These are phyloP conservation scores for Colletotrichum sp. DNA, from an alignment of 2,329 filamentous ascomycete genomes.

Conservation along the genomic window DNA sequence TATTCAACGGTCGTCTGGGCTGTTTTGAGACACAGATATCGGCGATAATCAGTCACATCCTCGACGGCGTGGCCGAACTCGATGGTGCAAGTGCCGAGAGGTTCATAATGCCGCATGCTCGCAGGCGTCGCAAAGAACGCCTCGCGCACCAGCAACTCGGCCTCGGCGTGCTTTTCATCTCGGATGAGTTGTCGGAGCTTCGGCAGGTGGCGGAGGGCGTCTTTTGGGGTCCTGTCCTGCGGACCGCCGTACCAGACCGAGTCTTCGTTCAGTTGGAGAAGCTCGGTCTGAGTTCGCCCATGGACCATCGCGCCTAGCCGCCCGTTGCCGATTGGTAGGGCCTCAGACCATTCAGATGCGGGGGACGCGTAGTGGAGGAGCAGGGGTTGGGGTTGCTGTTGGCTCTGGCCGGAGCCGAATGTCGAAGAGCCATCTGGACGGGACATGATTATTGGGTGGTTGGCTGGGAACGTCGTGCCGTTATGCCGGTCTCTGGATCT, in stretches of 20 bases:
- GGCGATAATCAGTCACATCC: constrained; percentile 17
- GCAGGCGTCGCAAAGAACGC: constrained; percentile 51
- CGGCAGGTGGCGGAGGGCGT: constrained; percentile 36
- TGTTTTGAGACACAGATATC: constrained; percentile 20
- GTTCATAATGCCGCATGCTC: constrained; percentile 53
- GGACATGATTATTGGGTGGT: constrained; percentile 1
- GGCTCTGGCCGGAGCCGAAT: not conserved
- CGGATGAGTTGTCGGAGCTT: constrained; percentile 40
- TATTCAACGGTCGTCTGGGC: constrained; percentile 14
- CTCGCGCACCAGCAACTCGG: constrained; percentile 21
- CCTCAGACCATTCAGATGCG: constrained; percentile 33
- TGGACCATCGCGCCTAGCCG: constrained; percentile 43
- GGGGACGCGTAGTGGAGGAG: constrained; percentile 32
- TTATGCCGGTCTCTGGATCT: not conserved
- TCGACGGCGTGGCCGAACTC: constrained; percentile 39
- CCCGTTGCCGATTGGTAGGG: constrained; percentile 49
- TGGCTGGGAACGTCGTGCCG: constrained; percentile 12
- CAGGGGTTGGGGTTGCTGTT: not conserved
- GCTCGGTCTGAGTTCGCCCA: constrained; percentile 37
- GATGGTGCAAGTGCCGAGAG: constrained; percentile 39
- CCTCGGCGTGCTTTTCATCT: constrained; percentile 29
- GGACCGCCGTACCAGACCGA: constrained; percentile 48
- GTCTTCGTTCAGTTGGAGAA: constrained; percentile 50
- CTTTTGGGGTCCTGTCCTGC: constrained; percentile 41
- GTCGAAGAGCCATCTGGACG: not conserved